Evolutionary conservation across 306 rosid species (phyloP).

Genomic region (Quercus alba): DNA sequence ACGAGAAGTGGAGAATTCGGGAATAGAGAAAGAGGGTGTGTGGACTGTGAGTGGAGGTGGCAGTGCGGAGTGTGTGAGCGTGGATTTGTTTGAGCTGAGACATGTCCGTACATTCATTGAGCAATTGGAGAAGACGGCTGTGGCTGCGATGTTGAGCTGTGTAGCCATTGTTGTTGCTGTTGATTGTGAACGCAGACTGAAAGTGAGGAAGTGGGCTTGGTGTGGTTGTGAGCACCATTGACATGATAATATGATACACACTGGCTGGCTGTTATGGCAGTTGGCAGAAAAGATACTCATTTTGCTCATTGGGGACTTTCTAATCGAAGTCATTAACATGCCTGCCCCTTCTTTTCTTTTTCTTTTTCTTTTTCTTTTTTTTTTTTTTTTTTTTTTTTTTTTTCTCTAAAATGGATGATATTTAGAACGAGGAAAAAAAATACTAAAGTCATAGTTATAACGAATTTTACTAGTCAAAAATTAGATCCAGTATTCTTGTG

Average conservation of each 20-base stretch:
- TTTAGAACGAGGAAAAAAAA: no score
- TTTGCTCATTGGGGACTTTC: no score
- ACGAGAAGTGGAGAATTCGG: conserved; percentile 51
- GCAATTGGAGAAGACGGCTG: conserved; percentile 42
- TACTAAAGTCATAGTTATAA: no score
- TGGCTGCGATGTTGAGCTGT: conserved; percentile 14
- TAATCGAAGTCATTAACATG: not conserved
- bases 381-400: not conserved
- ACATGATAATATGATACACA: not conserved
- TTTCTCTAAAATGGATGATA: no score
- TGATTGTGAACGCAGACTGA: conserved; percentile 5
- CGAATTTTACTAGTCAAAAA: no score
- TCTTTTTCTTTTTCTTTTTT: no score
- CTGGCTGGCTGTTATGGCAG: not conserved
- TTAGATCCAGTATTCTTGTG: accelerated
- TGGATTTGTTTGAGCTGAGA: conserved; percentile 69
- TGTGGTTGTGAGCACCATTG: conserved; percentile 29
- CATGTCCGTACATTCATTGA: conserved; percentile 34
- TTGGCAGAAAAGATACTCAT: not conserved
- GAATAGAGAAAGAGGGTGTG: conserved; percentile 42
- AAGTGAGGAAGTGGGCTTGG: conserved; percentile 17
- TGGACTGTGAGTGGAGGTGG: conserved; percentile 36
- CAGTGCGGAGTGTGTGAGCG: conserved; percentile 64
- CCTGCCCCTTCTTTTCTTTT: no score
- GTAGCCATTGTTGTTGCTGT: conserved; percentile 9